Base-by-base conservation (phyloP, 305 asterid species). In the Fraxinus latifolia region DNA sequence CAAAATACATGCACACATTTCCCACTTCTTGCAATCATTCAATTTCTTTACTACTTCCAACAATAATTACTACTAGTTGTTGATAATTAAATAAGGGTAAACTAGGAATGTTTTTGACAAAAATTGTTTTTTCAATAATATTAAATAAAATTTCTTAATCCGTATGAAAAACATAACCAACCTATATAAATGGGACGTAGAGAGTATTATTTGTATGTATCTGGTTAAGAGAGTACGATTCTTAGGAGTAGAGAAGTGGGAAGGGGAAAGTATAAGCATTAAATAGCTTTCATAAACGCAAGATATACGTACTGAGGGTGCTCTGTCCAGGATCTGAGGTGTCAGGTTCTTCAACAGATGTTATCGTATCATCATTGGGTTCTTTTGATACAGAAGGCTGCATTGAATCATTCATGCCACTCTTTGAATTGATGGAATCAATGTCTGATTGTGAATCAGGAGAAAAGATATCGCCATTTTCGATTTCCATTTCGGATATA, bases 381-480 rank as follows among this genome's bases (percentile, higher is more conserved):
- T 83, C 83, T 25, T 58, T 88, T 77, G 89, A 82, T 79, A 75
- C 87, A 84, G 90, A 77, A 78, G 88, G 81, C 77, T 90, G 92
- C 77, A 74, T 84, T 70, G 91, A 81, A 72, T 88, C 97, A 85
- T 91, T 85, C 4, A 65, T 68, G 84, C 93, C 89, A 79, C 87
- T 87, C 81, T 76, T 88, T 78, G 97, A 93, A 86, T 86, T 84
- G 34, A 77, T 84, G 67, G 95, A 91, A 85, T 85, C 91, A 83
- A 82, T 85, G 84, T 92, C 93, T 82, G 93, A 91, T 77, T 86
- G 92, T 0, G 94, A 83, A 86, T 89, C 92, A 72, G 89, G 87
- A 82, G 92, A 89, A 77, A 85, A 81, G 55, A 80, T 83, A 80
- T 87, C 89, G 77, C 87, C 89, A 82, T 90, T 87, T 85, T 89